These are phyloP conservation scores for Hamamelis virginiana DNA, from an alignment of 164 flowering plant genomes.

Conservation along the genomic window DNA sequence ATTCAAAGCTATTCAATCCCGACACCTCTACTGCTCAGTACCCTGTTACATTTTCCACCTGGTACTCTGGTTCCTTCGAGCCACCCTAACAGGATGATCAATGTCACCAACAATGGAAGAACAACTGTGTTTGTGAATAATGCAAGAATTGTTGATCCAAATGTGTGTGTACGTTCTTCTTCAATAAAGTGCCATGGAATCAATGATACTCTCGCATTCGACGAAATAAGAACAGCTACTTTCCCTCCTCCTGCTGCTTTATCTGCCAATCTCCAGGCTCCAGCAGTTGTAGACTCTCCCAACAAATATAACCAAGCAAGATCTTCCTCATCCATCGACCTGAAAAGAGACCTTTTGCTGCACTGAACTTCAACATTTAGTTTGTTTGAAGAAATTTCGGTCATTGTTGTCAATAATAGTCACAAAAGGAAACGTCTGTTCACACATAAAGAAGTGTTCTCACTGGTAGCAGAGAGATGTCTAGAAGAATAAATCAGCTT, in stretches of 20 bases:
- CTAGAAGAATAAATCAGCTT: no score
- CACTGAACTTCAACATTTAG: neutral
- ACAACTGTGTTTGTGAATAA: conserved; percentile 15
- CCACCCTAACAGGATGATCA: conserved; percentile 19
- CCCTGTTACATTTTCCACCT: conserved; percentile 21
- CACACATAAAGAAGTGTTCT: no score
- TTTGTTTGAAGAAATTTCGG: neutral
- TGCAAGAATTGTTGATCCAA: conserved; percentile 18
- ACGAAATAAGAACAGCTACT: neutral
- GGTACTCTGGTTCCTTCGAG: conserved; percentile 25
- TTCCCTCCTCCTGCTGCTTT: neutral
- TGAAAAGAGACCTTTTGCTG: neutral
- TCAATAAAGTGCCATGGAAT: conserved; percentile 29
- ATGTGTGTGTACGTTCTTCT: conserved; percentile 22
- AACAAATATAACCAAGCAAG: neutral
- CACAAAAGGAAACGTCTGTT: no score
- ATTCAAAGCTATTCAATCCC: conserved; percentile 25
- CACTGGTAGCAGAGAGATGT: no score
- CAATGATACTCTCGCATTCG: neutral
- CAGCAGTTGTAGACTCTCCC: neutral
- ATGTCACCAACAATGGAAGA: conserved; percentile 10
- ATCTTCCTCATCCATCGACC: neutral
- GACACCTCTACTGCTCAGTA: conserved; percentile 1
- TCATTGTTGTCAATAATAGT: neutral
- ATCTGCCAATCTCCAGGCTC: neutral